These are phyloP conservation scores for Toxicodendron radicans DNA, from an alignment of 345 rosid species.

Conservation along the genomic window DNA sequence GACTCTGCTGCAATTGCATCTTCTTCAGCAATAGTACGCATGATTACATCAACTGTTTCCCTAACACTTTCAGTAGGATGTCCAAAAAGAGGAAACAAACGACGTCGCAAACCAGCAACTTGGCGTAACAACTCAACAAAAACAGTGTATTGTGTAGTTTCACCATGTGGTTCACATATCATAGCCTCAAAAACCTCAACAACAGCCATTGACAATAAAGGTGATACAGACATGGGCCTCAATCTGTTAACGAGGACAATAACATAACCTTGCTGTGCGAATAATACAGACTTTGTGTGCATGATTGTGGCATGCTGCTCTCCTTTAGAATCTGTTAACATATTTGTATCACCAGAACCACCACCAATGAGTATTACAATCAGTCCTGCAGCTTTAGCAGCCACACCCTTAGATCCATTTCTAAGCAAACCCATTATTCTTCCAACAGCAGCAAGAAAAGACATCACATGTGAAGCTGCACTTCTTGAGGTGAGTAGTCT, in stretches of 20 bases:
- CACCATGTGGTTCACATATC: slow-evolving; percentile 99
- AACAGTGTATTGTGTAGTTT: slow-evolving; percentile 90
- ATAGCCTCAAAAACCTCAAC: slow-evolving; percentile 98
- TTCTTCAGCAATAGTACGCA: slow-evolving; percentile 99
- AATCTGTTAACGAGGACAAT: slow-evolving; percentile 82
- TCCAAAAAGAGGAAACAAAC: slow-evolving; percentile 95
- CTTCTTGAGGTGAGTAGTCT: slow-evolving; percentile 86
- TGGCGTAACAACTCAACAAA: slow-evolving; percentile 97
- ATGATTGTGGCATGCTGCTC: slow-evolving; percentile 93
- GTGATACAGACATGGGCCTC: slow-evolving; percentile 94
- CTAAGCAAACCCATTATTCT: slow-evolving; percentile 98
- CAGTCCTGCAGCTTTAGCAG: slow-evolving; percentile 91
- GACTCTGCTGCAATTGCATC: slow-evolving; percentile 99
- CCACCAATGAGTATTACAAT: slow-evolving; percentile 88
- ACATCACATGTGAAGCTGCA: slow-evolving; percentile 96
- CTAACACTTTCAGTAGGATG: slow-evolving; percentile 99
- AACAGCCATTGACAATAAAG: slow-evolving; percentile 91
- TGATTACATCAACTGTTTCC: slow-evolving; percentile 93
- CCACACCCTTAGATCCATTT: slow-evolving; percentile 97
- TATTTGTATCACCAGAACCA: slow-evolving; percentile 65
- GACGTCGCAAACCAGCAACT: slow-evolving; percentile 93
- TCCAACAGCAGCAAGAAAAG: slow-evolving; percentile 99
- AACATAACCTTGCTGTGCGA: slow-evolving; percentile 71
- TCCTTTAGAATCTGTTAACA: slow-evolving; percentile 69
- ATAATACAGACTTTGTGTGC: slow-evolving; percentile 94